Conservation (phyloP, 1,139 yeast species). For the Saccharomyces pastorianus region DNA sequence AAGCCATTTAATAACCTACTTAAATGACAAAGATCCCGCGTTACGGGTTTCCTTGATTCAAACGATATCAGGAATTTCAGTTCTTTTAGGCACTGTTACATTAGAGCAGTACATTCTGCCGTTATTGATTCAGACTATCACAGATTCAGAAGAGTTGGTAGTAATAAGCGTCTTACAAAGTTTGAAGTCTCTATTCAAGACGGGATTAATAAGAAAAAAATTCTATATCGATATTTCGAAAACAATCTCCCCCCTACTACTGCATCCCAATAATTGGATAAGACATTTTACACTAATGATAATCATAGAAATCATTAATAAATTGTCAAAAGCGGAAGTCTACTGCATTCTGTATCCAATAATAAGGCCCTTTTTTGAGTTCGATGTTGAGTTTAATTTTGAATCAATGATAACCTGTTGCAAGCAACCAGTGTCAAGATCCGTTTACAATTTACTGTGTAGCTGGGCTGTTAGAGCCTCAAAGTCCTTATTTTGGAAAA, state of each 20-base stretch:
- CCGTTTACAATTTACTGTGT: conserved; percentile 56
- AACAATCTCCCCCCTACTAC: conserved; percentile 42
- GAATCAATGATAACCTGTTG: conserved; percentile 55
- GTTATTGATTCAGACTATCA: conserved; percentile 66
- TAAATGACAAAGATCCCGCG: conserved; percentile 69
- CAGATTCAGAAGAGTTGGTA: conserved; percentile 78
- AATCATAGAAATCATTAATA: conserved; percentile 53
- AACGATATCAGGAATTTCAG: conserved; percentile 66
- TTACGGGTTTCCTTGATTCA: conserved; percentile 65
- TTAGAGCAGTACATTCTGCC: conserved; percentile 87
- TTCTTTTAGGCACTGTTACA: conserved; percentile 72
- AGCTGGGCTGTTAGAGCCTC: conserved; percentile 66
- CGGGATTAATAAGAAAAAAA: conserved; percentile 45
- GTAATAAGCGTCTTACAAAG: conserved; percentile 65
- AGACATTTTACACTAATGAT: conserved; percentile 60
- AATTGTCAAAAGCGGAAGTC: conserved; percentile 65
- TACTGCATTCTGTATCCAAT: conserved; percentile 80
- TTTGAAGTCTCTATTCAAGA: conserved; percentile 45
- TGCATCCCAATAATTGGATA: conserved; percentile 88
- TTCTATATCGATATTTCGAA: conserved; percentile 46
- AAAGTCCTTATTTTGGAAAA: conserved; percentile 74
- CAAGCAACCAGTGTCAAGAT: conserved; percentile 57
- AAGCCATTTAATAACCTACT: conserved; percentile 83
- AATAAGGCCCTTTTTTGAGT: conserved; percentile 65
- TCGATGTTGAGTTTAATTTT: conserved; percentile 68